Evolutionary conservation across 768 basidiomycete species (phyloP), one percentile per base, ranked within the genome.

Genomic region (Suillus cothurnatus): DNA sequence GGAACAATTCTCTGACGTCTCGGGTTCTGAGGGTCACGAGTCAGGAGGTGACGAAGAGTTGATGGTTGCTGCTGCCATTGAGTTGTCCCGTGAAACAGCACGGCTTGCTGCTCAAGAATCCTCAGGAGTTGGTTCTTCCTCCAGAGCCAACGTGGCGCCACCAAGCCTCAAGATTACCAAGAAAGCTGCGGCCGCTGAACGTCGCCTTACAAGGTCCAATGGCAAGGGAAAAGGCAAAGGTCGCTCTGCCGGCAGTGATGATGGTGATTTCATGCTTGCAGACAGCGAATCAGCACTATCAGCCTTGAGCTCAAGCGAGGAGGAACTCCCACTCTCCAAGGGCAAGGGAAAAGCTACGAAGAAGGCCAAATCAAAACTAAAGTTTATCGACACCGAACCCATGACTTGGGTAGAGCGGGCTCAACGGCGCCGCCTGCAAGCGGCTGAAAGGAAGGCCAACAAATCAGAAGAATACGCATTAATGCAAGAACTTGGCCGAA

Each of bases 401-500:
- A 21, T 60, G 39, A 8, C 65, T 1, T 68, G 71, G 70, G 56
- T 34, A 32, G 68, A 71, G 47, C 63, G 19, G 19, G 36, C 5
- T 2, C 61, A 65, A 19, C 62, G 12, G 45, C 71, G 69, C 36
- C 67, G 71, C 43, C 67, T 63, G 50, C 71, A 70, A 41, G 66
- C 68, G 47, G 39, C 49, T 63, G 73, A 69, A 66, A 66, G 71
- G 72, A 50, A 71, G 70, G 71, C 71, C 69, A 76, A 72, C 53
- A 82, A 80, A 71, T 69, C 61, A 60, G 89, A 87, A 73, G 85
- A 90, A 72, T 73, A 71, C 56, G 80, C 74, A 49, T 71, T 92
- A 69, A 76, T 79, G 58, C 70, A 76, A 64, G 81, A 89, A 71
- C 79, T 95, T 12, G 93, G 93, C 11, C 85, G 95, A 32, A 87